phyloP scores from a whole-genome alignment of 768 basidiomycete genomes.

The Collybia sordida region DNA sequence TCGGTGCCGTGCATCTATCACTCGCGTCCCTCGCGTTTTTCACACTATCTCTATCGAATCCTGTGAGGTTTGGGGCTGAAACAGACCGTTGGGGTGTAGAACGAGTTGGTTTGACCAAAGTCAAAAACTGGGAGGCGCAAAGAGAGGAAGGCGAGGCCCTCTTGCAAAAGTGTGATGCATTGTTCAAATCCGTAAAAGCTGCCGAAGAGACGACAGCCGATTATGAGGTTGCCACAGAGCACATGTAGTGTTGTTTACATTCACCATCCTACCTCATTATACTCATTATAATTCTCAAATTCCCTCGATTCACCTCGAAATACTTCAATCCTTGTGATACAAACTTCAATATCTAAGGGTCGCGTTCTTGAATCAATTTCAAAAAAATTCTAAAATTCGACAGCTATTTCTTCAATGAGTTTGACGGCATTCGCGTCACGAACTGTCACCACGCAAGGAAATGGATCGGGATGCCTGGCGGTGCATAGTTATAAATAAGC shows the following conservation, averaged over 20 bases:
- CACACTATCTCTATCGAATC: conserved; percentile 31
- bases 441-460: too few species aligned
- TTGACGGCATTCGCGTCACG: too few species aligned
- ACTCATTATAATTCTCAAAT: conserved; percentile 2
- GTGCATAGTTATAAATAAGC: too few species aligned
- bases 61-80: conserved; percentile 55
- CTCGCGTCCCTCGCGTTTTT: conserved; percentile 58
- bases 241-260: conserved; percentile 65
- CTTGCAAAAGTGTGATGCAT: conserved; percentile 52
- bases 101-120: conserved; percentile 45
- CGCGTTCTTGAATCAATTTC: too few species aligned
- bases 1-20: conserved; percentile 64
- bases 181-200: conserved; percentile 41
- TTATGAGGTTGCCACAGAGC: conserved; percentile 65
- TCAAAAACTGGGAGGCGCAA: conserved; percentile 53
- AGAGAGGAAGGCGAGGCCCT: conserved; percentile 45
- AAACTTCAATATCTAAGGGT: too few species aligned
- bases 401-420: not conserved
- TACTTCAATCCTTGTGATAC: too few species aligned
- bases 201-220: conserved; percentile 17
- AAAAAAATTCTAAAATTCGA: not conserved
- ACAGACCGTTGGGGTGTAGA: conserved; percentile 57
- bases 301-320: too few species aligned
- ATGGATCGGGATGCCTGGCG: too few species aligned
- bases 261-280: conserved; percentile 42